phyloP scores from a whole-genome alignment of 768 basidiomycete species.

The Suillus discolor region DNA sequence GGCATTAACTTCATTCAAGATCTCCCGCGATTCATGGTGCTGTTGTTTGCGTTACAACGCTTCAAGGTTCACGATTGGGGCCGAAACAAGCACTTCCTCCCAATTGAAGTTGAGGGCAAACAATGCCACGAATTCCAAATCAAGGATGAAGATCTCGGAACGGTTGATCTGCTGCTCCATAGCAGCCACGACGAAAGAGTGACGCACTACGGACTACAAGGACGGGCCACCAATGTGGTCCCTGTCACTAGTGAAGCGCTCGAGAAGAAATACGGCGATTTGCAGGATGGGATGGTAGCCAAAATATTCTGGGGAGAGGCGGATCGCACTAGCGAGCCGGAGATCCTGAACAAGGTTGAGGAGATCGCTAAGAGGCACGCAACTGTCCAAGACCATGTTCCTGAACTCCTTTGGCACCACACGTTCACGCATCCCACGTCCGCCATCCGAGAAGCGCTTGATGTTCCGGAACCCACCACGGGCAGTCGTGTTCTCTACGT shows the following conservation, averaged over 20 bases:
- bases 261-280: neutral
- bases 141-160: neutral
- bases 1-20: neutral
- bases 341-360: neutral
- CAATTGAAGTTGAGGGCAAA: neutral
- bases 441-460: neutral
- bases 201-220: neutral
- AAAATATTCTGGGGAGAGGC: neutral
- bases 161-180: neutral
- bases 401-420: neutral
- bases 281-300: neutral
- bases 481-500: neutral
- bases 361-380: neutral
- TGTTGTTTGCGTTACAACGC: neutral
- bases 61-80: neutral
- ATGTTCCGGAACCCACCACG: neutral
- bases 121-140: neutral
- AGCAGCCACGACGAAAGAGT: neutral
- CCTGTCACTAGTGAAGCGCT: neutral
- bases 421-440: neutral
- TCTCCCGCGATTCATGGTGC: neutral
- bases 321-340: neutral
- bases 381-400: neutral
- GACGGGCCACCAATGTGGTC: constrained; percentile 4
- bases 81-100: neutral